Base-by-base conservation (phyloP, 805 yeast genomes). In the Cyberlindnera mycetangii region DNA sequence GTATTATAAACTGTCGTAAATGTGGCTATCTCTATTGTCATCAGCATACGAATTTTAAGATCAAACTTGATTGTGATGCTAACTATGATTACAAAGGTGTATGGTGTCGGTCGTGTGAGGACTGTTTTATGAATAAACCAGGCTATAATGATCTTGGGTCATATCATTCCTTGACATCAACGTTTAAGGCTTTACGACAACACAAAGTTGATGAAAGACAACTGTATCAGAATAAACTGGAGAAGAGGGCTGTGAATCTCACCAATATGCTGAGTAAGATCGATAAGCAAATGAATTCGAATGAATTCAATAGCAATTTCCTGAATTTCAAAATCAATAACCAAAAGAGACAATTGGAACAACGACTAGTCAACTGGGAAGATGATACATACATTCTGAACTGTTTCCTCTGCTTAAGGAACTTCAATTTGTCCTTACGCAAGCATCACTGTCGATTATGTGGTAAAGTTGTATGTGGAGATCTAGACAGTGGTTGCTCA, bases 401-500 rank as follows among this genome's bases (percentile, higher is more conserved):
- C 43, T 92, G 99, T 60, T 69, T 74, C 7, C 67, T 85, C 7
- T 92, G 99, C 56, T 61, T 68, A 12, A 68, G 71, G 11, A 55
- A 58, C 24, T 93, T 89, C 61, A 69, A 74, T 10, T 65, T 85
- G 35, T 59, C 79, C 0, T 53, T 76, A 19, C 68, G 97, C 40
- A 87, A 84, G 52, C 98, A 93, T 60, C 99, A 92, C 61, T 93
- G 99, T 62, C 69, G 98, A 30, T 62, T 89, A 20, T 92, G 99
- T 68, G 98, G 98, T 0, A 58, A 64, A 21, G 78, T 85, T 1
- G 87, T 89, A 0, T 92, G 97, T 66, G 95, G 84, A 20, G 83
- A 81, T 52, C 54, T 62, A 41, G 66, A 48, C 39, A 74, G 70
- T 8, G 81, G 69, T 12, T 92, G 99, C 61, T 89, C 97, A 0